A percentile compares a stretch with the other conserved stretches of the same genome.
Conservation (phyloP, 192 early-diverging fungal species). For the Umbelopsis sp. region DNA sequence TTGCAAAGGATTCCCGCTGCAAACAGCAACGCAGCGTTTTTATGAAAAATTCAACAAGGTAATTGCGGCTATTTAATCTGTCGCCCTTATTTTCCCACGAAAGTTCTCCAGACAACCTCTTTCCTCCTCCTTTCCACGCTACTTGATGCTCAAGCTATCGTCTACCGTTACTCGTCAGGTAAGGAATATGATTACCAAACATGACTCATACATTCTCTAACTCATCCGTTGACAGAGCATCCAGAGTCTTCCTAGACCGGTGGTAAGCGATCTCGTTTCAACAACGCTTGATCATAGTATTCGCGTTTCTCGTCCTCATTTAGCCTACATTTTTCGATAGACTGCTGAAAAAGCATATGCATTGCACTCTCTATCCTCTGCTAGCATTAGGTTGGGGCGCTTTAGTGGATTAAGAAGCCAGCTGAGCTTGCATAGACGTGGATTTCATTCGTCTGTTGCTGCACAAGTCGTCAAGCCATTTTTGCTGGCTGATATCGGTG, state of each 20-base stretch:
- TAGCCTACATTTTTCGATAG: too few species aligned
- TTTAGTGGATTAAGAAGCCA: too few species aligned
- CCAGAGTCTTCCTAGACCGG: too few species aligned
- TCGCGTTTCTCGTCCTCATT: too few species aligned
- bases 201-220: too few species aligned
- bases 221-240: too few species aligned
- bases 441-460: conserved; percentile 52
- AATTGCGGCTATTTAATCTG: background rate
- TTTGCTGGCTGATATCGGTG: conserved; percentile 95
- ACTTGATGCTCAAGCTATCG: conserved; percentile 17
- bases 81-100: conserved; percentile 18
- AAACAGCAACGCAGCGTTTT: background rate
- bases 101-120: background rate
- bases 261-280: too few species aligned
- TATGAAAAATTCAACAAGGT: background rate
- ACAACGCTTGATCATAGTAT: too few species aligned
- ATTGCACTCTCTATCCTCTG: too few species aligned
- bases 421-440: conserved; percentile 20
- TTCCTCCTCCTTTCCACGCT: conserved; percentile 11
- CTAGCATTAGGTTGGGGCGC: too few species aligned
- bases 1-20: background rate
- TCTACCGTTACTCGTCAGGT: conserved; percentile 13
- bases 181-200: background rate
- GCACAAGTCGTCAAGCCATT: conserved; percentile 66
- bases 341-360: too few species aligned